phyloP scores from a whole-genome alignment of 495 filamentous ascomycete genomes.

The Daldinia vernicosa region DNA sequence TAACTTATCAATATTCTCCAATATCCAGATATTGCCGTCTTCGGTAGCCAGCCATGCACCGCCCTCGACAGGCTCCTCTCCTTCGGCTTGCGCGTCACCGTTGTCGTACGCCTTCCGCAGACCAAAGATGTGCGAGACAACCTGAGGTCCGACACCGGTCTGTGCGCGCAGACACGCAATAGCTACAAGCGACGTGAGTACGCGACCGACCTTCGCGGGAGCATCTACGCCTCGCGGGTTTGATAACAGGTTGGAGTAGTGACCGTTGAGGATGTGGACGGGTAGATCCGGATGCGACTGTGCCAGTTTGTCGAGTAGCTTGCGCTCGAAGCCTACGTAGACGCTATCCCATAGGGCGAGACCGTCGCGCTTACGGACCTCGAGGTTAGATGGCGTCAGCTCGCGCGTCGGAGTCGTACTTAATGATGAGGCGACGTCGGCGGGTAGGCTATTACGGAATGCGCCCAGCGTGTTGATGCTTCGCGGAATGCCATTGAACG shows the following conservation, averaged over 20 bases:
- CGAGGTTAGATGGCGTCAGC: constrained; percentile 59
- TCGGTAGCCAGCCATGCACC: constrained; percentile 73
- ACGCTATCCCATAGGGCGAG: constrained; percentile 73
- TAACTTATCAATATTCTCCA: constrained; percentile 74
- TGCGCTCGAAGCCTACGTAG: constrained; percentile 74
- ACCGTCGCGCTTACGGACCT: constrained; percentile 63
- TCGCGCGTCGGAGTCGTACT: constrained; percentile 60
- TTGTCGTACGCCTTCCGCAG: constrained; percentile 74
- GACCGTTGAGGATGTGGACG: constrained; percentile 73
- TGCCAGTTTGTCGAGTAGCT: constrained; percentile 71
- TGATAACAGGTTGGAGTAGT: constrained; percentile 75
- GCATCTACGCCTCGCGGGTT: constrained; percentile 57
- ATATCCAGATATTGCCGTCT: constrained; percentile 76
- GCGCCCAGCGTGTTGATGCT: constrained; percentile 79
- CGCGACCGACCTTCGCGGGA: constrained; percentile 61
- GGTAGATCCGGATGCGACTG: constrained; percentile 77
- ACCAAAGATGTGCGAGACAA: constrained; percentile 78
- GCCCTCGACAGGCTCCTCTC: constrained; percentile 61
- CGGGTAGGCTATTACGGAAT: constrained; percentile 67
- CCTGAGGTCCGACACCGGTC: constrained; percentile 81
- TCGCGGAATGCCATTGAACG: constrained; percentile 84
- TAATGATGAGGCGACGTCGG: constrained; percentile 53
- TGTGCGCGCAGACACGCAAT: constrained; percentile 76
- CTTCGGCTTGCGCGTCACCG: constrained; percentile 60
- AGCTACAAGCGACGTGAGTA: constrained; percentile 73